phyloP scores from a whole-genome alignment of 2,329 filamentous ascomycete species.

The Penicillium sp. region DNA sequence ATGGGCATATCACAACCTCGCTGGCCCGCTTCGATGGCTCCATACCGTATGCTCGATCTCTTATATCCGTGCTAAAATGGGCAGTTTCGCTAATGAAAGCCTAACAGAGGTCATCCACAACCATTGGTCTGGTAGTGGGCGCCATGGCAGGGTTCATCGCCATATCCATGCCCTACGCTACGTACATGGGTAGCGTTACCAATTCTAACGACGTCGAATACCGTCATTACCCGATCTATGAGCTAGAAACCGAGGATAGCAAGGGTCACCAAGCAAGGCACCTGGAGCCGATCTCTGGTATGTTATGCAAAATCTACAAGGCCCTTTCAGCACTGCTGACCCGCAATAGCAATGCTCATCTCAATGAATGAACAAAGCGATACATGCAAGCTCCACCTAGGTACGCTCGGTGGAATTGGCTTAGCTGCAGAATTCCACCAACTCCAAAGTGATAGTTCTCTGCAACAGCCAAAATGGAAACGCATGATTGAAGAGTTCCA shows the following conservation, averaged over 20 bases:
- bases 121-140: conserved; percentile 25
- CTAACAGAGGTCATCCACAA: conserved; percentile 21
- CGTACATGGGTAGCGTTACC: conserved; percentile 15
- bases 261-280: conserved; percentile 16
- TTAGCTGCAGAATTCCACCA: conserved; percentile 16
- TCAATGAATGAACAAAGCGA: conserved; percentile 12
- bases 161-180: conserved; percentile 18
- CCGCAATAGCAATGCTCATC: conserved; percentile 26
- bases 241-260: conserved; percentile 8
- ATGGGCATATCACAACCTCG: conserved; percentile 21
- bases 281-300: conserved; percentile 39
- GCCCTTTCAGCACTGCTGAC: conserved; percentile 13
- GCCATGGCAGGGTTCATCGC: conserved; percentile 26
- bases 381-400: conserved; percentile 29
- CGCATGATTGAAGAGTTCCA: conserved; percentile 32
- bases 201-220: conserved; percentile 7
- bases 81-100: conserved; percentile 6
- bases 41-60: conserved; percentile 25
- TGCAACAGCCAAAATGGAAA: conserved; percentile 28
- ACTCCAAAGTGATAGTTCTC: conserved; percentile 1
- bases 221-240: conserved; percentile 24
- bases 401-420: conserved; percentile 30
- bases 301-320: not conserved
- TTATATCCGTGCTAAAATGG: not conserved
- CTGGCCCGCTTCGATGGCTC: conserved; percentile 35